Evolutionary conservation across 1,284 basidiomycete species (phyloP).

Genomic region (Naganishia liquefaciens): DNA sequence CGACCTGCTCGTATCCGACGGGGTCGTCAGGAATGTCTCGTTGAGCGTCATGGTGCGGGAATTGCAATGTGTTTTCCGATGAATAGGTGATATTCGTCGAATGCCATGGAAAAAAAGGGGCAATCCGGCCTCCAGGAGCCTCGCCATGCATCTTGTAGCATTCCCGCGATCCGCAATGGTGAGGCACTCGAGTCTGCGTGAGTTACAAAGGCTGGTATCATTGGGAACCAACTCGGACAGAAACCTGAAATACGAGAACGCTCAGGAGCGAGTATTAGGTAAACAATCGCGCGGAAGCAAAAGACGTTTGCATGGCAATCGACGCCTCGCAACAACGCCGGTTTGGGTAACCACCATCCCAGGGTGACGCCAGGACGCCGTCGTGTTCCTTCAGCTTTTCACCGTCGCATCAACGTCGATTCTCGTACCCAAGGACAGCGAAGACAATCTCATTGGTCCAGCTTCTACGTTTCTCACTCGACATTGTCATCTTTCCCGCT

Average conservation of each 20-base stretch:
- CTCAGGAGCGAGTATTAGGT: not conserved
- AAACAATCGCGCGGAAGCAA: not conserved
- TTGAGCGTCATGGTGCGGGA: not conserved
- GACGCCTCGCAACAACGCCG: slow-evolving; percentile 1
- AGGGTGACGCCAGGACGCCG: not conserved
- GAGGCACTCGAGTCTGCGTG: not conserved
- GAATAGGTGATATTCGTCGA: not conserved
- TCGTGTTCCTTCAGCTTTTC: slow-evolving; percentile 10
- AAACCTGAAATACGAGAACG: slow-evolving; percentile 3
- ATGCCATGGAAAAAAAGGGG: not conserved
- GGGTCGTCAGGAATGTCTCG: not conserved
- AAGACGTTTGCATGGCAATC: not conserved
- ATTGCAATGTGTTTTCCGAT: not conserved
- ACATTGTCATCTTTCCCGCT: not conserved
- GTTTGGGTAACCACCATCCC: not conserved
- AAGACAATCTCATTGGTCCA: slow-evolving; percentile 1
- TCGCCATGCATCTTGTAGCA: not conserved
- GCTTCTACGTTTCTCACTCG: too few species aligned
- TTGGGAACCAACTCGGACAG: not conserved
- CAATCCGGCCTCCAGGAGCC: not conserved
- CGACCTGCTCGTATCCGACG: slow-evolving; percentile 6
- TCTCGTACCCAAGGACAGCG: not conserved
- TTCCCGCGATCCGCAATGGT: not conserved
- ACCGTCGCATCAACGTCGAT: not conserved
- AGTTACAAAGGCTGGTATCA: not conserved